Evolutionary conservation across 345 rosid genomes (phyloP).

Genomic region (Dipteronia sinensis): DNA sequence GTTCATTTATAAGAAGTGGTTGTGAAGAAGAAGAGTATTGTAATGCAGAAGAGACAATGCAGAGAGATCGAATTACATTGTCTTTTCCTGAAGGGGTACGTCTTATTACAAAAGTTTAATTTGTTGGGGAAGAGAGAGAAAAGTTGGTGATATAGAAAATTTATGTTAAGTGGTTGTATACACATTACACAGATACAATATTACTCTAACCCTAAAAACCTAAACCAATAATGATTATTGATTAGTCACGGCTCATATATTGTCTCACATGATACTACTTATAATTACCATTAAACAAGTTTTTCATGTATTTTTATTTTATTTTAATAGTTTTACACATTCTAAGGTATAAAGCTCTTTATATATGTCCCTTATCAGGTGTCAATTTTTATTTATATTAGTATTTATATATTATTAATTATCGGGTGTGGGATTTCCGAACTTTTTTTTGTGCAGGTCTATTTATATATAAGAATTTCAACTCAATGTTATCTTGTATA

Average conservation of each 20-base stretch:
- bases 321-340: neutral
- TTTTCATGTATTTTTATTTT: neutral
- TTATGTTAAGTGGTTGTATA: slow-evolving; percentile 21
- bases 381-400: too few species aligned
- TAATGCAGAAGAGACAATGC: slow-evolving; percentile 22
- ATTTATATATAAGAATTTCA: too few species aligned
- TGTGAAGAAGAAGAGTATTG: slow-evolving; percentile 15
- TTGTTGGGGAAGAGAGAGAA: slow-evolving; percentile 19
- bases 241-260: neutral
- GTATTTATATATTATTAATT: too few species aligned
- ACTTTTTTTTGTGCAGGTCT: too few species aligned
- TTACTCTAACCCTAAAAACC: neutral
- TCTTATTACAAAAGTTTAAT: too few species aligned
- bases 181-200: neutral
- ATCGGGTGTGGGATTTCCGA: too few species aligned
- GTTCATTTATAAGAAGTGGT: slow-evolving; percentile 28
- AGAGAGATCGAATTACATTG: neutral
- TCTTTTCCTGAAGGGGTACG: neutral
- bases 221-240: neutral
- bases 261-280: neutral
- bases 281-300: neutral
- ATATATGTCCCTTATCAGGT: too few species aligned
- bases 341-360: too few species aligned
- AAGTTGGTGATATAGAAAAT: slow-evolving; percentile 4
- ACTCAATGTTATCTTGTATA: too few species aligned